These are phyloP conservation scores for Gillenia trifoliata DNA, from an alignment of 306 rosid genomes.

Conservation along the genomic window DNA sequence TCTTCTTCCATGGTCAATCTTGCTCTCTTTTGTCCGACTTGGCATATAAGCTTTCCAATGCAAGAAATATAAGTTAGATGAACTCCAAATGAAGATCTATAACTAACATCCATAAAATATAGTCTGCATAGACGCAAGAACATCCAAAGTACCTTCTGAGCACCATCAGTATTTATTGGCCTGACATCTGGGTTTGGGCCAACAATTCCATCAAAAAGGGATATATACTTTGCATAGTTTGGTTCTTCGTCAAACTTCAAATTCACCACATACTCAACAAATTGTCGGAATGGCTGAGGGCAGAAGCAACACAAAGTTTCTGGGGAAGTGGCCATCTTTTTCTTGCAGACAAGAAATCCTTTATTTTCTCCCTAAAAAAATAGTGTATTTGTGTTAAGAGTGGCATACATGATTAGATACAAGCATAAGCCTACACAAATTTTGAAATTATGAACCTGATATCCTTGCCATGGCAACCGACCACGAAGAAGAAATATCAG, in stretches of 20 bases:
- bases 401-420: neutral
- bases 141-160: conserved; percentile 54
- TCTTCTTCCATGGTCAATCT: conserved; percentile 70
- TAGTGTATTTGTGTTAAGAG: neutral
- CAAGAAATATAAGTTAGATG: conserved; percentile 18
- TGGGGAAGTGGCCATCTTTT: conserved; percentile 83
- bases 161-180: conserved; percentile 85
- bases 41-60: conserved; percentile 57
- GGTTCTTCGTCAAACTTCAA: conserved; percentile 91
- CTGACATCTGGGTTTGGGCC: conserved; percentile 83
- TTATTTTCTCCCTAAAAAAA: conserved; percentile 77
- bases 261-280: conserved; percentile 72
- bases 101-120: neutral
- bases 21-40: conserved; percentile 83
- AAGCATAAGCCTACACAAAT: neutral
- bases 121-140: neutral
- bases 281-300: conserved; percentile 78
- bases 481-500: conserved; percentile 85
- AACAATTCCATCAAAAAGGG: conserved; percentile 75
- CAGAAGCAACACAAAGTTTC: conserved; percentile 64
- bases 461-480: conserved; percentile 92
- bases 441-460: conserved; percentile 48
- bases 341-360: conserved; percentile 79
- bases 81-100: neutral
- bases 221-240: conserved; percentile 75